phyloP scores from a whole-genome alignment of 805 yeast genomes.

The Yamadazyma takamatsuzukensis region DNA sequence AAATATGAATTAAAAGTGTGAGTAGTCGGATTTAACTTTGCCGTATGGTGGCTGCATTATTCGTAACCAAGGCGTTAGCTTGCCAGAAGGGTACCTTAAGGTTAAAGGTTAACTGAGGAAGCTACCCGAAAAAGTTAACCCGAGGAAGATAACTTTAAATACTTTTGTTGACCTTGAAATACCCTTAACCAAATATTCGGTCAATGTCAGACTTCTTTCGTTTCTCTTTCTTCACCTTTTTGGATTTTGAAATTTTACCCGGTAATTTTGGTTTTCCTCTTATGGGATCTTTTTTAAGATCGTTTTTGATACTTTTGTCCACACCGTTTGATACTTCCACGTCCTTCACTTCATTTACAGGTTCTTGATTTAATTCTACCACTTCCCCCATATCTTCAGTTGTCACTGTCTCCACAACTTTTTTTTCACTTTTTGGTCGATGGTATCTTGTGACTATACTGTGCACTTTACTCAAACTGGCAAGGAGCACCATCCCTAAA shows the following conservation, averaged over 20 bases:
- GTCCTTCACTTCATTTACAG: conserved; percentile 11
- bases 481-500: conserved; percentile 68
- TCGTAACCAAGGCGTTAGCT: too few species aligned
- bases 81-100: too few species aligned
- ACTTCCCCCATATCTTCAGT: background rate
- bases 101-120: too few species aligned
- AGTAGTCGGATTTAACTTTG: too few species aligned
- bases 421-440: too few species aligned
- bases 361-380: background rate
- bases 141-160: too few species aligned
- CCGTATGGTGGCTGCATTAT: too few species aligned
- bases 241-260: conserved; percentile 13
- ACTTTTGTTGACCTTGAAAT: too few species aligned
- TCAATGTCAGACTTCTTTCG: conserved; percentile 23
- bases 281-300: conserved; percentile 14
- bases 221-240: conserved; percentile 39
- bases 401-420: background rate
- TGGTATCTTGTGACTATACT: conserved; percentile 2
- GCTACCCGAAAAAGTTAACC: too few species aligned
- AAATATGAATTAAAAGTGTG: too few species aligned
- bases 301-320: conserved; percentile 19
- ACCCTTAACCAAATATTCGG: conserved; percentile 7
- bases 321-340: conserved; percentile 8
- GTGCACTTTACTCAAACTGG: conserved; percentile 35
- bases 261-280: conserved; percentile 7